Evolutionary conservation across 495 filamentous ascomycete species (phyloP), one percentile per base, ranked within the genome.

Genomic region (Paragyromitra xinjiangensis): DNA sequence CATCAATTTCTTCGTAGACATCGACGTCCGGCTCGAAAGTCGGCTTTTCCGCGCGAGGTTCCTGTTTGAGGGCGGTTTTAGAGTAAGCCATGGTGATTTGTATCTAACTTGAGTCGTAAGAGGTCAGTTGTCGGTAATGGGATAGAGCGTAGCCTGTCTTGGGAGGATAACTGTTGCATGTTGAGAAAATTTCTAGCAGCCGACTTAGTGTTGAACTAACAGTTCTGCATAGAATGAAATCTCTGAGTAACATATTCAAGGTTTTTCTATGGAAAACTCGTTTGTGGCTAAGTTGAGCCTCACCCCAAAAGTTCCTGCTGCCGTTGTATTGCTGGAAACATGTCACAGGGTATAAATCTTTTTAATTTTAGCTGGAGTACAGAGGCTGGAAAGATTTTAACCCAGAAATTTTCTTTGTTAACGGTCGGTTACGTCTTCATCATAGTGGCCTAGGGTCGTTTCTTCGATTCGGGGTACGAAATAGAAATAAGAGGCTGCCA

Each of bases 1-100:
- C 79, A 22, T 81, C 80, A 26, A 74, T 68, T 59, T 81, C 79
- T 58, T 81, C 80, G 29, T 81, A 81, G 39, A 79, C 11, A 9
- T 65, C 55, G 11, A 65, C 73, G 19, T 74, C 69, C 9, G 53
- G 26, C 29, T 40, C 48, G 26, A 64, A 11, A 40, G 22, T 4
- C 2, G 16, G 11, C 45, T 64, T 11, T 16, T 44, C 48, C 26
- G 16, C 5, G 12, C 5, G 24, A 16, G 37, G 12, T 34, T 55
- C 39, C 26, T 64, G n/a, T 37, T 56, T 64, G 34, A 44, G 62
- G 64, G 4, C 14, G 9, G 6, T 6, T 24, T 63, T 34, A n/a
- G 45, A 39, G 48, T 71, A 56, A 53, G 24, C 44, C 66, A 71
- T 71, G 40, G 16, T 51, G 24, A 37, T 50, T 24, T 4, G 6